These are phyloP conservation scores for Hemisphaericaspora xylofermentans DNA, from an alignment of 1,139 yeast species.

Conservation along the genomic window DNA sequence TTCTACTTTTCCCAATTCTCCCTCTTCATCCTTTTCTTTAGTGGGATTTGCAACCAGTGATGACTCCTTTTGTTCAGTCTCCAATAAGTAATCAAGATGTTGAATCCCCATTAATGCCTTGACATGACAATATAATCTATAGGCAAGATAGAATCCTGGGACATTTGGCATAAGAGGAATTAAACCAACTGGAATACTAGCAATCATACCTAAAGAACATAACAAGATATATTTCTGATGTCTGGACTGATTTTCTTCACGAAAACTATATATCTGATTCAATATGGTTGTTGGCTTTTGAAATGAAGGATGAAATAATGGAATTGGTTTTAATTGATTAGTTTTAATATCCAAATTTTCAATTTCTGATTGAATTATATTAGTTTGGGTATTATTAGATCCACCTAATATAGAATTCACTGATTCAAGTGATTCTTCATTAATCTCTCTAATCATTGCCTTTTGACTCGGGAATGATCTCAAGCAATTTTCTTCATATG, in stretches of 20 bases:
- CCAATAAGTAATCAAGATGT: conserved; percentile 57
- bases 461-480: conserved; percentile 51
- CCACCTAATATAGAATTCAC: not conserved
- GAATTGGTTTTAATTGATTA: conserved; percentile 41
- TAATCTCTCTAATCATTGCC: conserved; percentile 49
- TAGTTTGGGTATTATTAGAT: conserved; percentile 7
- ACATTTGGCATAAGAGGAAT: conserved; percentile 89
- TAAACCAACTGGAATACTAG: conserved; percentile 76
- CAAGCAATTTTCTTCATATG: conserved; percentile 53
- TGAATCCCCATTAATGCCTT: conserved; percentile 77
- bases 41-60: conserved; percentile 1
- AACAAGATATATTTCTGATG: conserved; percentile 36
- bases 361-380: conserved; percentile 34
- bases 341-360: conserved; percentile 27
- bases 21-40: conserved; percentile 14
- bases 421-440: conserved; percentile 21
- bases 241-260: conserved; percentile 24
- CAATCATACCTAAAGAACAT: conserved; percentile 67
- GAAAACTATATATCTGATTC: conserved; percentile 30
- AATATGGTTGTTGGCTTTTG: conserved; percentile 34
- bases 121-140: conserved; percentile 80
- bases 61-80: conserved; percentile 13
- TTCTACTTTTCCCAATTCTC: conserved; percentile 9
- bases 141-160: conserved; percentile 88
- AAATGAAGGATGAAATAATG: conserved; percentile 42